Percentiles rank a stretch among this genome's conserved stretches.
phyloP scores from a whole-genome alignment of 768 basidiomycete genomes.

The Rhodocollybia butyracea region DNA sequence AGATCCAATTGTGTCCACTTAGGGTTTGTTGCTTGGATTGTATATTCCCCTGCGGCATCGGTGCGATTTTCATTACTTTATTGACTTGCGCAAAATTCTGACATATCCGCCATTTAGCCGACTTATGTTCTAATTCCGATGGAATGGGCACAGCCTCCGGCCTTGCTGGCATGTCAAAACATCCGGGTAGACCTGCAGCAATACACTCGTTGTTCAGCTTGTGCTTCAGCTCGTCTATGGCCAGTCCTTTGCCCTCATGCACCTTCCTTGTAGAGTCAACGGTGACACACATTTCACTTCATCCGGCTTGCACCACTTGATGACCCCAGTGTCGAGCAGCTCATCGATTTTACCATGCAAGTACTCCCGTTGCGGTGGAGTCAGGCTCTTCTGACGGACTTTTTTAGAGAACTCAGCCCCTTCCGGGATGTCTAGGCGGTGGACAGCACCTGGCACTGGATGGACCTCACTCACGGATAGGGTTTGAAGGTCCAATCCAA shows the following conservation, averaged over 20 bases:
- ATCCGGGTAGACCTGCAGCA: constrained; percentile 16
- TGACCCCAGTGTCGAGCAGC: constrained; percentile 30
- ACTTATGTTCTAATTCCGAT: neutral
- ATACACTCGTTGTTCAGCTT: constrained; percentile 31
- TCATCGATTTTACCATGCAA: constrained; percentile 28
- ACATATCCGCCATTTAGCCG: constrained; percentile 16
- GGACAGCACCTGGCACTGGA: constrained; percentile 25
- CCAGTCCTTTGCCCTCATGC: constrained; percentile 25
- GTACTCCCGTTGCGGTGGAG: constrained; percentile 27
- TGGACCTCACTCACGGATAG: constrained; percentile 35
- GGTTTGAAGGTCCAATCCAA: too few species aligned
- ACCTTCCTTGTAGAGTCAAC: constrained; percentile 36
- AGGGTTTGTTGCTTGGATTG: constrained; percentile 32
- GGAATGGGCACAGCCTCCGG: neutral
- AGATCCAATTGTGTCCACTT: constrained; percentile 31
- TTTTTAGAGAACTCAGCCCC: constrained; percentile 27
- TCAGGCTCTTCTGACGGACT: constrained; percentile 27
- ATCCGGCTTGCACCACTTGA: constrained; percentile 21
- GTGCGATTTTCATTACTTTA: too few species aligned
- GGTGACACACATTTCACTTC: constrained; percentile 32
- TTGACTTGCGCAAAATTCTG: too few species aligned
- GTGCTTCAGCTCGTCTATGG: too few species aligned
- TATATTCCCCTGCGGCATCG: too few species aligned
- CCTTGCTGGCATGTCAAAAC: constrained; percentile 20
- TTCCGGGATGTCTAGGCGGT: constrained; percentile 29